Base-by-base conservation (phyloP, 2,329 filamentous ascomycete genomes). In the Ilyonectria mors-panacis region DNA sequence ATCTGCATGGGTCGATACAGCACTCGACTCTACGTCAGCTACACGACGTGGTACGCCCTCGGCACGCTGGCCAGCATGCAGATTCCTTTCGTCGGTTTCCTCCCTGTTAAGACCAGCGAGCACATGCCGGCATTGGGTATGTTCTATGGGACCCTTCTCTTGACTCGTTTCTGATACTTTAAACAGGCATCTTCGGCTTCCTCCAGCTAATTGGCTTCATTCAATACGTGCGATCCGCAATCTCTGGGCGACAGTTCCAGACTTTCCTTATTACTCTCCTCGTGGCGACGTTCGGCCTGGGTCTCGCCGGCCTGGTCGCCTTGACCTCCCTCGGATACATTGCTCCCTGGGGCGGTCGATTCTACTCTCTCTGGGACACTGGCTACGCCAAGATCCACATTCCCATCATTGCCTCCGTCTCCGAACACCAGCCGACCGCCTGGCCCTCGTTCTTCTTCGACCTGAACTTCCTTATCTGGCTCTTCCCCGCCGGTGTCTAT, bases 401-500 rank as follows among this genome's bases (percentile, higher is more conserved):
- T 79, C 96, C 96, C 68, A 99, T 99, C 79, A 99, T 99, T 80
- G 96, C 96, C 4, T 99, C 96, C n/a, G 96, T 99, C 53, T 99
- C 96, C 1, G 96, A 99, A 84, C 96, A 99, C 85, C 96, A 99
- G 84, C 96, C 96, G 61, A 99, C 96, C 42, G 96, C 96, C 48
- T 99, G 96, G 96, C 96, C 96, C 2, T 94, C 97, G 17, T 99
- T 98, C 88, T 99, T 99, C 86, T 99, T 99, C 81, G 96, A 99
- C 78, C 87, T 99, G 75, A 98, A 97, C 86, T 91, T 99, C 85
- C 88, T 99, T 77, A 97, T 99, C 83, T 99, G 96, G 96, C 90
- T 99, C 59, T 98, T 99, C 90, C 96, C 96, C 4, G 97, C 96
- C 13, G 96, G 96, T 82, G 94, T 99, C 65, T 99, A 98, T 85